Evolutionary conservation across 768 basidiomycete species (phyloP), one percentile per base, ranked within the genome.

Genomic region (Pisolithus albus): DNA sequence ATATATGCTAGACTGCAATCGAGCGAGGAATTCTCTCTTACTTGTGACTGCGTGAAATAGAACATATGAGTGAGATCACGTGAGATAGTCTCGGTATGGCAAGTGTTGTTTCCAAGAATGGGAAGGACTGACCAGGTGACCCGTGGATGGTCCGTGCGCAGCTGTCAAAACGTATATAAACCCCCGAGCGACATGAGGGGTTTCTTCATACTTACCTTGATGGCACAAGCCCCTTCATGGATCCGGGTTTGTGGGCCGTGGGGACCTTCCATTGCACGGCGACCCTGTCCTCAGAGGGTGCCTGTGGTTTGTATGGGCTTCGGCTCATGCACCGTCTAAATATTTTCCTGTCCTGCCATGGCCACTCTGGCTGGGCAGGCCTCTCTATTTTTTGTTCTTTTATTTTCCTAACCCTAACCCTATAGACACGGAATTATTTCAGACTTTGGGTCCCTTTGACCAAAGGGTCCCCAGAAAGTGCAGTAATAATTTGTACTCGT

Each of bases 301-400:
- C 60, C 38, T 51, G 50, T 60, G 69, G 70, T 70, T 77, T 77
- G 75, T 76, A 71, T 75, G 67, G 67, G 78, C 79, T 79, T 78
- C 73, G 81, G 82, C 74, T 75, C 79, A 83, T 82, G 83, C 82
- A 85, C 77, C 76, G 80, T 84, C 82, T 74, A 59, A 83, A 84
- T 84, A 84, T 85, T 85, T 85, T 76, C 82, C 83, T 70, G 82
- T 83, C 78, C 79, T 72, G 71, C 76, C 75, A 73, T 61, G 74
- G 76, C 75, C 75, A 69, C 75, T 76, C 75, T 72, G 74, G 74
- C 75, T 73, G 72, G 73, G 72, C 63, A 69, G 75, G 73, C 73
- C 68, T 1, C 2, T 49, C 39, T 64, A 68, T 69, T 68, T 70
- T 67, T 56, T 36, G 52, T 7, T 45, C 42, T 7, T 19, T 0